Percentiles rank a stretch among this genome's conserved stretches.
phyloP scores from a whole-genome alignment of 345 rosid species.

The Bruguiera parviflora region DNA sequence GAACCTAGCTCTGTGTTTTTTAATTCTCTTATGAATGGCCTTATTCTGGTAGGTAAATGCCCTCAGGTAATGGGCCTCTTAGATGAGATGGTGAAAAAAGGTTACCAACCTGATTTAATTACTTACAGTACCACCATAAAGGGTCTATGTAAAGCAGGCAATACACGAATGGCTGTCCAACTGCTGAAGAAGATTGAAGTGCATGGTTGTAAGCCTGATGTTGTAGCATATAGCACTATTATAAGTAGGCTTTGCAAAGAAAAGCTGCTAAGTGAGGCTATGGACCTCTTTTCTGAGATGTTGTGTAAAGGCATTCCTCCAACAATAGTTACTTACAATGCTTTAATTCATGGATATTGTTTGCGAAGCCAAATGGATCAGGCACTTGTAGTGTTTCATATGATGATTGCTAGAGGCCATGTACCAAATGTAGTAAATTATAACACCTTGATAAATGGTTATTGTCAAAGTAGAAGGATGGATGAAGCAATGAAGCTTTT shows the following conservation, averaged over 20 bases:
- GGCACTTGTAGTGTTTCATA: constrained; percentile 18
- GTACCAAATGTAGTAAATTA: constrained; percentile 5
- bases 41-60: neutral
- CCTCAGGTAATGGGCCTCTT: neutral
- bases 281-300: constrained; percentile 1
- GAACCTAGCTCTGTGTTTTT: neutral
- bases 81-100: neutral
- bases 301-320: neutral
- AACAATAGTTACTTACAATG: constrained; percentile 10
- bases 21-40: constrained; percentile 18
- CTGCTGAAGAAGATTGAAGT: neutral
- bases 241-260: constrained; percentile 21
- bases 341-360: constrained; percentile 26
- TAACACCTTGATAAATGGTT: constrained; percentile 12
- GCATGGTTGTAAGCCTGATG: neutral
- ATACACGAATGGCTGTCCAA: neutral
- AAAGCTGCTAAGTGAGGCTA: neutral
- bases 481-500: constrained; percentile 75
- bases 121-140: constrained; percentile 1
- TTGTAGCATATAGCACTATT: constrained; percentile 5
- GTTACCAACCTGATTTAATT: neutral
- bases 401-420: constrained; percentile 8
- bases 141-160: neutral
- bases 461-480: constrained; percentile 48
- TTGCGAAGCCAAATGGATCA: constrained; percentile 22